These are phyloP conservation scores for Fusarium sublunatum DNA, from an alignment of 2,329 filamentous ascomycete species.

Conservation along the genomic window DNA sequence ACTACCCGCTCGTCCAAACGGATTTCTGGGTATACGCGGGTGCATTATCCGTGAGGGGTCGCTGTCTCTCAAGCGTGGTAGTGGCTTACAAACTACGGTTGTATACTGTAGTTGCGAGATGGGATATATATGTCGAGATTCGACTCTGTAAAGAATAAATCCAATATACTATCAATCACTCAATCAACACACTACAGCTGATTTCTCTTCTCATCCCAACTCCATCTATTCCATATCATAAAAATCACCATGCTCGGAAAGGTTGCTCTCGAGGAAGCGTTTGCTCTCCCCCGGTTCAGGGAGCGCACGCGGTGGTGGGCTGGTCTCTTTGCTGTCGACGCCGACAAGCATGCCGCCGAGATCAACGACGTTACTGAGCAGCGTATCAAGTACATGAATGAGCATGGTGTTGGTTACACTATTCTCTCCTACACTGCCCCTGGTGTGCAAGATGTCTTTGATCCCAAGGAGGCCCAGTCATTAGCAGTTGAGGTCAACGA, in stretches of 20 bases:
- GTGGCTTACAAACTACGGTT: neutral
- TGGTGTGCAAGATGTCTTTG: slow-evolving; percentile 59
- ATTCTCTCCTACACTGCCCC: slow-evolving; percentile 62
- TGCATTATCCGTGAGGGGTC: slow-evolving; percentile 24
- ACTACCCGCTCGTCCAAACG: slow-evolving; percentile 26
- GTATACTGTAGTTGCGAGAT: neutral
- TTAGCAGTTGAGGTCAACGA: slow-evolving; percentile 58
- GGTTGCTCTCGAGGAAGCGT: slow-evolving; percentile 71
- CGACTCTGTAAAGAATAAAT: neutral
- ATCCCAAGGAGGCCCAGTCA: slow-evolving; percentile 55
- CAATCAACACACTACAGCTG: neutral
- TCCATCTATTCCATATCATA: neutral
- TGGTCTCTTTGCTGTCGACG: slow-evolving; percentile 67
- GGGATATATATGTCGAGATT: slow-evolving; percentile 14
- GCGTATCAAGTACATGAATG: slow-evolving; percentile 57
- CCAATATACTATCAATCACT: neutral
- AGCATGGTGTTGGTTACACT: slow-evolving; percentile 61
- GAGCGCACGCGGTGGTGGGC: slow-evolving; percentile 72
- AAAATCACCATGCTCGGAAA: slow-evolving; percentile 65
- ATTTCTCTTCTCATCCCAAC: neutral
- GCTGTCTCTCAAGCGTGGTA: neutral
- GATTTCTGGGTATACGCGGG: slow-evolving; percentile 2
- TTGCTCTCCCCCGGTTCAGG: slow-evolving; percentile 67
- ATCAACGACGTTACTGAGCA: slow-evolving; percentile 58
- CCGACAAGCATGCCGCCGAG: slow-evolving; percentile 67